Base-by-base conservation (phyloP, 129 eudicot genomes). In the Solidago caesia region DNA sequence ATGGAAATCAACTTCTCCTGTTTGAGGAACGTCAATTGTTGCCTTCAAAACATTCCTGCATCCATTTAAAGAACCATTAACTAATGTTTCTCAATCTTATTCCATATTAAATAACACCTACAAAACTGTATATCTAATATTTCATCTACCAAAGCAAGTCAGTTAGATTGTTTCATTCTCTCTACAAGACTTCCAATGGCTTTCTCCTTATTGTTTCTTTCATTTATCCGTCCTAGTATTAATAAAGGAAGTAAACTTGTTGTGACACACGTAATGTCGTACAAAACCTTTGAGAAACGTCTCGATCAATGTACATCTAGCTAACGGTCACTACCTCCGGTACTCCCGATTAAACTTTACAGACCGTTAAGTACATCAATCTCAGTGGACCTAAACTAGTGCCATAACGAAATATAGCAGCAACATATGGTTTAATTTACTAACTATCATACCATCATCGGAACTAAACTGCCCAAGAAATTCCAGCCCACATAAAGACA, bases 41-140 rank as follows among this genome's bases (percentile, higher is more conserved):
- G 99, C 92, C 80, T 89, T 94, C 70, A 94, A 75, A 49, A 94
- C 98, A 61, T 94, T 94, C 90, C 98, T 94, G 86, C 85, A 88
- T 71, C 64, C 59, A 13, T 65, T 53, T 49, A 44, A 67, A 57
- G 43, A 64, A 46, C n/a, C 13, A 53, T 79, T 64, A 45, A 6
- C 21, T 55, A 55, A 15, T 67, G 57, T 4, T 44, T 43, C 25
- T 26, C 2, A 4, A 45, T 45, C 2, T 42, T 43, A n/a, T 43
- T 16, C 12, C 8, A 44, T 44, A 27, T 63, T 44, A 13, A 42
- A 9, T n/a, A 41, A 64, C 68, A 64, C 6, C 68, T 64, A 64
- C 11, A 9, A 64, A 42, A 64, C 25, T 21, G 21, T 21, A 21
- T 21, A 21, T 21, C 21, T 21, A 63, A 7, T 29, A 12, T 10